Evolutionary conservation across 176 grass and related monocot genomes (phyloP).

Genomic region (Cenchrus purpureus): DNA sequence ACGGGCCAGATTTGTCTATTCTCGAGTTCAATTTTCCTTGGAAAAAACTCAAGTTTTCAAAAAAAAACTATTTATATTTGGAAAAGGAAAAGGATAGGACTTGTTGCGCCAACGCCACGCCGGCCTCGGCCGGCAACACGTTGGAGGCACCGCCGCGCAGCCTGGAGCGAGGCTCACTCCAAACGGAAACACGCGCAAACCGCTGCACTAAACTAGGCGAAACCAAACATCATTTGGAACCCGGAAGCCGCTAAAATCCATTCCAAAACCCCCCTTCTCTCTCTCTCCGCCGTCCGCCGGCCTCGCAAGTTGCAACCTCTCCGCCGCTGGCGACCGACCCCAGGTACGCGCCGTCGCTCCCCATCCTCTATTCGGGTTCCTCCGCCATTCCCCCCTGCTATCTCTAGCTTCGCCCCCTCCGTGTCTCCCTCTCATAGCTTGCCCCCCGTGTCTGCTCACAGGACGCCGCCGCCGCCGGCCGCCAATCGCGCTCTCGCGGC

Average conservation of each 20-base stretch:
- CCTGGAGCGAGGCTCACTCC: too few species aligned
- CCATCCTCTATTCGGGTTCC: background rate
- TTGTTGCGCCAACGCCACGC: too few species aligned
- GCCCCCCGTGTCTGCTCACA: background rate
- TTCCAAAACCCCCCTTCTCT: background rate
- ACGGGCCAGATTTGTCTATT: too few species aligned
- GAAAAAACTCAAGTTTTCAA: too few species aligned
- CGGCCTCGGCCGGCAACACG: too few species aligned
- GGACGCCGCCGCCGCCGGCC: conserved; percentile 13
- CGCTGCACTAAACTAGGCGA: background rate
- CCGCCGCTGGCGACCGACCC: background rate
- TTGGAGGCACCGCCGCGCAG: too few species aligned
- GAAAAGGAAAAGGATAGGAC: too few species aligned
- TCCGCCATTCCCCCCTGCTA: background rate
- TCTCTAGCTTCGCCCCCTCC: background rate
- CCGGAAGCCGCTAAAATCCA: conserved; percentile 15
- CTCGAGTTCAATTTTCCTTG: too few species aligned
- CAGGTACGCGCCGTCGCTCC: background rate
- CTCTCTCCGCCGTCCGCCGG: background rate
- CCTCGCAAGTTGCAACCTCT: background rate
- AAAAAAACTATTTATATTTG: too few species aligned
- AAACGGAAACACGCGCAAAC: too few species aligned
- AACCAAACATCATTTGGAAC: background rate
- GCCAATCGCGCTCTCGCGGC: background rate
- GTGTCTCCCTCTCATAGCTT: background rate